Conservation (phyloP, 2,329 filamentous ascomycete genomes). For the Alternaria metachromatica region DNA sequence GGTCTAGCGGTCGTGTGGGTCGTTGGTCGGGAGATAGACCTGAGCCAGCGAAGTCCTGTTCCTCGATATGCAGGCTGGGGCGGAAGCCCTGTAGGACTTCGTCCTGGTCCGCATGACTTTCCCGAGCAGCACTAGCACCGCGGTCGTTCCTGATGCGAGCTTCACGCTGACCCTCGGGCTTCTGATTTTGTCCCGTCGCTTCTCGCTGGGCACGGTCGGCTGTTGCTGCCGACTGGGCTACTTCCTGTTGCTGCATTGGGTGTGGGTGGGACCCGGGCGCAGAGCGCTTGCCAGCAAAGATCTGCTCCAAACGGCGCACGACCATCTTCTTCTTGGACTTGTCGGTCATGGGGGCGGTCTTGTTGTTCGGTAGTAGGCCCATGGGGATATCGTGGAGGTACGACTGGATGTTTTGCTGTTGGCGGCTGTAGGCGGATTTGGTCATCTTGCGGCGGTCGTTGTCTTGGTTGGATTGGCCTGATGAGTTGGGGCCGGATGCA, state of each 20-base stretch:
- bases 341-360: constrained; percentile 66
- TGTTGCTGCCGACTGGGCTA: constrained; percentile 61
- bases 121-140: constrained; percentile 21
- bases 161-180: constrained; percentile 54
- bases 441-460: constrained; percentile 37
- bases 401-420: constrained; percentile 65
- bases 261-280: constrained; percentile 54
- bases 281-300: constrained; percentile 75
- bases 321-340: constrained; percentile 78
- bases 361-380: constrained; percentile 68
- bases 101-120: constrained; percentile 13
- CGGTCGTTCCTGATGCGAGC: constrained; percentile 52
- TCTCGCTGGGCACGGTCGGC: constrained; percentile 53
- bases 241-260: constrained; percentile 63
- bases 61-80: constrained; percentile 21
- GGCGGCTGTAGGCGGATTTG: constrained; percentile 40
- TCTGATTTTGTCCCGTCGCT: constrained; percentile 45
- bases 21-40: constrained; percentile 69
- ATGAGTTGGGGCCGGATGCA: constrained; percentile 55
- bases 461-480: constrained; percentile 43
- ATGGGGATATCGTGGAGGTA: constrained; percentile 77
- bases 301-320: constrained; percentile 76
- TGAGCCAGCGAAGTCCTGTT: constrained; percentile 39
- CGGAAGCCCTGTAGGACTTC: constrained; percentile 31
- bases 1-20: constrained; percentile 75